Conservation (phyloP, 768 basidiomycete species). For the Phaeolepiota aurea region DNA sequence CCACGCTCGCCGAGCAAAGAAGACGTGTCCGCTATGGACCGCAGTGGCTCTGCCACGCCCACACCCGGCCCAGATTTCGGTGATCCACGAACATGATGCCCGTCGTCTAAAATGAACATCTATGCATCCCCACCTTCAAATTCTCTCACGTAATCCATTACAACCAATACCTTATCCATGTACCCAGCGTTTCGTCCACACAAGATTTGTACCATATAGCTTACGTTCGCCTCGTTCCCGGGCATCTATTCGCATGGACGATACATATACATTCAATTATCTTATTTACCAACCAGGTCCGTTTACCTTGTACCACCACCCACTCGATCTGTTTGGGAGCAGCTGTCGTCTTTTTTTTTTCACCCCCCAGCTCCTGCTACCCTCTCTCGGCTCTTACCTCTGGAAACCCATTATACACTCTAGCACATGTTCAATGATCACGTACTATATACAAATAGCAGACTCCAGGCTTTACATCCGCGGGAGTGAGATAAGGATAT, state of each 20-base stretch:
- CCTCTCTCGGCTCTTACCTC: no score
- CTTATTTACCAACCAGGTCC: background rate
- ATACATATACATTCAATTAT: background rate
- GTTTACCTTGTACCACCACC: background rate
- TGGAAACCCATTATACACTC: background rate
- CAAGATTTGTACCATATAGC: background rate
- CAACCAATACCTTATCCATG: background rate
- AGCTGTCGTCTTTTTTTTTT: background rate
- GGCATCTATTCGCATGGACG: background rate
- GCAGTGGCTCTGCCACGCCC: constrained; percentile 7
- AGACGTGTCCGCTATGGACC: background rate
- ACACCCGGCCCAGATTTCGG: background rate
- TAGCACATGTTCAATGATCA: no score
- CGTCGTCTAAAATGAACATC: background rate
- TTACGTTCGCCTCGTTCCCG: background rate
- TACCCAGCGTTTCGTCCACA: background rate
- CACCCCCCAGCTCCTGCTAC: background rate
- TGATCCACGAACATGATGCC: constrained; percentile 1
- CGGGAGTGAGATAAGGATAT: no score
- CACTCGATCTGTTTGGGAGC: background rate
- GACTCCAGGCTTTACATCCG: no score
- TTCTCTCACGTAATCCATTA: no score
- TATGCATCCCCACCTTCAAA: no score
- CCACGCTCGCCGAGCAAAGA: constrained; percentile 18
- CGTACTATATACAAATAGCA: no score